Percentiles rank a stretch among this genome's conserved stretches.
Conservation (phyloP, 768 basidiomycete species). For the Boletus barrowsii region DNA sequence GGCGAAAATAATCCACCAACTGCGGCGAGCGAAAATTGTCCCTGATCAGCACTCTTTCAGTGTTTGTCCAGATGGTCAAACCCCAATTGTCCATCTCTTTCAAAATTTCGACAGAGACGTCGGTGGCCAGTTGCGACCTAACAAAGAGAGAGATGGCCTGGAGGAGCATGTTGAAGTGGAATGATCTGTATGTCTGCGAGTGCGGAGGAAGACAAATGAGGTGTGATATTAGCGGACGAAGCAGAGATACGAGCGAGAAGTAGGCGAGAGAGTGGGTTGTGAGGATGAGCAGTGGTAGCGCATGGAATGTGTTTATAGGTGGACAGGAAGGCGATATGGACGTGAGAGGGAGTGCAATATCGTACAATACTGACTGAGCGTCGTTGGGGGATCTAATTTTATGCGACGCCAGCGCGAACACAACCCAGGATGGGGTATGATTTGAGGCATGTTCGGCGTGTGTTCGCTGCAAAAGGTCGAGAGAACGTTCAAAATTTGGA, state of each 20-base stretch:
- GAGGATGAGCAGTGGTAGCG: constrained; percentile 14
- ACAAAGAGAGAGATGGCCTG: constrained; percentile 46
- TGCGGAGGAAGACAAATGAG: constrained; percentile 35
- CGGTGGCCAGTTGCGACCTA: constrained; percentile 38
- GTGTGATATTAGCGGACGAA: constrained; percentile 42
- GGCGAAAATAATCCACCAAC: constrained; percentile 45
- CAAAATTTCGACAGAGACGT: constrained; percentile 41
- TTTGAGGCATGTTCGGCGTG: neutral
- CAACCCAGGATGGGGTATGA: constrained; percentile 50
- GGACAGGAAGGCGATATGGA: constrained; percentile 26
- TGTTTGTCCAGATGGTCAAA: constrained; percentile 39
- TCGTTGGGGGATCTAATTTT: constrained; percentile 46
- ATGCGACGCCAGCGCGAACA: constrained; percentile 46
- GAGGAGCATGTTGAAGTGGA: constrained; percentile 52
- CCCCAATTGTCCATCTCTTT: constrained; percentile 46
- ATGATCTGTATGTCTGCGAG: constrained; percentile 19
- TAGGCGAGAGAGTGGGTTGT: constrained; percentile 47
- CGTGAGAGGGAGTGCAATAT: constrained; percentile 43
- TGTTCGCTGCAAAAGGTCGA: constrained; percentile 18
- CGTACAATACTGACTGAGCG: constrained; percentile 41
- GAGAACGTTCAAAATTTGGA: constrained; percentile 33
- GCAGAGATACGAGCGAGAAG: constrained; percentile 45
- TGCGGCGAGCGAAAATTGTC: constrained; percentile 51
- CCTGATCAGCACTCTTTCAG: constrained; percentile 44
- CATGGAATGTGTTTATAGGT: neutral